A percentile compares a stretch with the other conserved stretches of the same genome.
These are phyloP conservation scores for Claviceps lovelessii DNA, from an alignment of 2,329 filamentous ascomycete species.

Conservation along the genomic window DNA sequence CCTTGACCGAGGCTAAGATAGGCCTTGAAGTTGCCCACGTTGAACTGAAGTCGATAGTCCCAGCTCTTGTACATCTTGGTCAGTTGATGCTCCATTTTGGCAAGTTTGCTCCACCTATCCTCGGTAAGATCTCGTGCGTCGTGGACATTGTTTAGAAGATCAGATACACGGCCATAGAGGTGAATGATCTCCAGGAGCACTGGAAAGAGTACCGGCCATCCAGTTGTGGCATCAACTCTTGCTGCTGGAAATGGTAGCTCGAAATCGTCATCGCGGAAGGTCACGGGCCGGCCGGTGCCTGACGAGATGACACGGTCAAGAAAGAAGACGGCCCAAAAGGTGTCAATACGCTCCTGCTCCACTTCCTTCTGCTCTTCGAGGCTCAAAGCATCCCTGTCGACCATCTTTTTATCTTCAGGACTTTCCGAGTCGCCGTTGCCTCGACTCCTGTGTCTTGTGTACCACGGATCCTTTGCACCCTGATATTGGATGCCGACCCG, in stretches of 20 bases:
- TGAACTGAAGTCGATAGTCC: constrained; percentile 64
- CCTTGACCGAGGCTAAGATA: constrained; percentile 71
- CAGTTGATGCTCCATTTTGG: constrained; percentile 66
- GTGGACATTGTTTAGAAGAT: constrained; percentile 69
- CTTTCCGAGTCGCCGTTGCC: constrained; percentile 19
- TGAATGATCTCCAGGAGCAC: constrained; percentile 72
- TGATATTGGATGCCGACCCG: constrained; percentile 56
- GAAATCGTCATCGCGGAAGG: constrained; percentile 70
- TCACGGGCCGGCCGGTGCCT: constrained; percentile 71
- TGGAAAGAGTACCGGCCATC: constrained; percentile 67
- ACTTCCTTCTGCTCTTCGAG: constrained; percentile 46
- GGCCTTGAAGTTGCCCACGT: constrained; percentile 71
- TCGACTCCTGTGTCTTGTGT: constrained; percentile 29
- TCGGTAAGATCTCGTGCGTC: constrained; percentile 58
- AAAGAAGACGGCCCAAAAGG: constrained; percentile 83
- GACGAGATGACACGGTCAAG: constrained; percentile 79
- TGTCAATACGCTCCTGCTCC: constrained; percentile 72
- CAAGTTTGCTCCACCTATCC: constrained; percentile 57
- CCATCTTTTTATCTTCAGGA: constrained; percentile 28
- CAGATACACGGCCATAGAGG: constrained; percentile 70
- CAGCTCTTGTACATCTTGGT: constrained; percentile 59
- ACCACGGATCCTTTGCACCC: constrained; percentile 37
- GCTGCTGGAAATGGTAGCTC: constrained; percentile 55
- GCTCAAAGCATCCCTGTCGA: constrained; percentile 25
- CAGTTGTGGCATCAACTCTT: constrained; percentile 37